These are phyloP conservation scores for Yamagishiella unicocca DNA, from an alignment of 139 green algal genomes.

Conservation along the genomic window DNA sequence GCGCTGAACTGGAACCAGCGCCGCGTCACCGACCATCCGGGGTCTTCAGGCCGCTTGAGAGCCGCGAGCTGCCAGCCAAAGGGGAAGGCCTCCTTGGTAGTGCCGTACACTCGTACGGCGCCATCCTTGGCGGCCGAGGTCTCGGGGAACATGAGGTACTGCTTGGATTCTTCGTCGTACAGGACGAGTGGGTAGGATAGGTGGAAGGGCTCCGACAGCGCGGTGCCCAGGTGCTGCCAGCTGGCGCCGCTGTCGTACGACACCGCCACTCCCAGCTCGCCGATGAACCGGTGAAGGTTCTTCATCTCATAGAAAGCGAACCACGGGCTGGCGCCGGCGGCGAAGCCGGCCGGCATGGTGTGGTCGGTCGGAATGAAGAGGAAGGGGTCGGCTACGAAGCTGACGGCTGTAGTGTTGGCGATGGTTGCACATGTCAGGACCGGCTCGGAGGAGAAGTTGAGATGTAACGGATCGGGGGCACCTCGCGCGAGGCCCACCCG, in stretches of 20 bases:
- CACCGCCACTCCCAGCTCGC: conserved; percentile 22
- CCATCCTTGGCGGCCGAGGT: not conserved
- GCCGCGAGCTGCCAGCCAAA: conserved; percentile 3
- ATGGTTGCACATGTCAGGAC: conserved; percentile 27
- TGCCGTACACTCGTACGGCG: conserved; percentile 20
- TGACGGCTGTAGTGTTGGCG: not conserved
- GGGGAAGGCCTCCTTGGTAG: not conserved
- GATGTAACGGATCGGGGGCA: not conserved
- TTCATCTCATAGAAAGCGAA: conserved; percentile 51
- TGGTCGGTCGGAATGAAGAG: conserved; percentile 17
- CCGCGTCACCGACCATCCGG: conserved; percentile 21
- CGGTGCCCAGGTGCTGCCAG: conserved; percentile 26
- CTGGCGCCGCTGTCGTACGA: conserved; percentile 2
- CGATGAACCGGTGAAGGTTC: conserved; percentile 25
- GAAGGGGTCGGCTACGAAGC: conserved; percentile 48
- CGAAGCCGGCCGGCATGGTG: no score
- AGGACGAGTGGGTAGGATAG: conserved; percentile 34
- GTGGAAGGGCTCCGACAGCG: conserved; percentile 38
- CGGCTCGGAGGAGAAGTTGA: not conserved
- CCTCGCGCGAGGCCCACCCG: not conserved
- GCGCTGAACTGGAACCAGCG: conserved; percentile 35
- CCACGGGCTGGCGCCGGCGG: not conserved
- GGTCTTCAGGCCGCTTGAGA: not conserved
- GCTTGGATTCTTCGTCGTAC: not conserved
- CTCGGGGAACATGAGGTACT: conserved; percentile 44